Evolutionary conservation across 495 filamentous ascomycete genomes (phyloP).

Genomic region (Neurospora cerealis): DNA sequence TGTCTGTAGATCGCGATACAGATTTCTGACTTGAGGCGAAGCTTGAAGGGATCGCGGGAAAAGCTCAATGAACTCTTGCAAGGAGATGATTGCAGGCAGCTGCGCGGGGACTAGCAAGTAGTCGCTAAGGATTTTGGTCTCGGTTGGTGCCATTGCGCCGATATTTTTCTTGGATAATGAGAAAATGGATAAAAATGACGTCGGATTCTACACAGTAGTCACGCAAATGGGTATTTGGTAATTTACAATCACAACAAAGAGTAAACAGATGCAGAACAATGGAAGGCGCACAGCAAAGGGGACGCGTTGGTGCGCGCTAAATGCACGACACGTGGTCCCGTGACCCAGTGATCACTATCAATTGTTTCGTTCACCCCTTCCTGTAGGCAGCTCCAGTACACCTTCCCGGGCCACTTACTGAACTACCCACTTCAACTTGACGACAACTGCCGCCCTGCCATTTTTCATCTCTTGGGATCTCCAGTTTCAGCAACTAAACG

Average conservation of each 20-base stretch:
- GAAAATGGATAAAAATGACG: neutral
- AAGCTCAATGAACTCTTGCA: slow-evolving; percentile 63
- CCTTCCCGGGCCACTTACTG: neutral
- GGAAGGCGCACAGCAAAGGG: neutral
- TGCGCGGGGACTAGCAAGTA: slow-evolving; percentile 70
- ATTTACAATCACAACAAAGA: neutral
- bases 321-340: neutral
- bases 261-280: neutral
- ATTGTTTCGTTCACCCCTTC: neutral
- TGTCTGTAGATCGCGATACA: slow-evolving; percentile 74
- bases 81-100: slow-evolving; percentile 59
- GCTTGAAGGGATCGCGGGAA: slow-evolving; percentile 61
- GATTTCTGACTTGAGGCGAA: slow-evolving; percentile 58
- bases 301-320: slow-evolving; percentile 5
- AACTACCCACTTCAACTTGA: neutral
- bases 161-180: neutral
- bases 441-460: neutral
- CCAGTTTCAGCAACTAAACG: neutral
- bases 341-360: neutral
- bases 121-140: slow-evolving; percentile 60
- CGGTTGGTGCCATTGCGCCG: slow-evolving; percentile 55
- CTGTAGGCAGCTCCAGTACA: neutral
- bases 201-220: neutral
- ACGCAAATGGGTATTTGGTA: neutral
- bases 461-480: neutral